Evolutionary conservation across 129 eudicot species (phyloP), one percentile per base, ranked within the genome.

Genomic region (sunflower (Helianthus annuus)): DNA sequence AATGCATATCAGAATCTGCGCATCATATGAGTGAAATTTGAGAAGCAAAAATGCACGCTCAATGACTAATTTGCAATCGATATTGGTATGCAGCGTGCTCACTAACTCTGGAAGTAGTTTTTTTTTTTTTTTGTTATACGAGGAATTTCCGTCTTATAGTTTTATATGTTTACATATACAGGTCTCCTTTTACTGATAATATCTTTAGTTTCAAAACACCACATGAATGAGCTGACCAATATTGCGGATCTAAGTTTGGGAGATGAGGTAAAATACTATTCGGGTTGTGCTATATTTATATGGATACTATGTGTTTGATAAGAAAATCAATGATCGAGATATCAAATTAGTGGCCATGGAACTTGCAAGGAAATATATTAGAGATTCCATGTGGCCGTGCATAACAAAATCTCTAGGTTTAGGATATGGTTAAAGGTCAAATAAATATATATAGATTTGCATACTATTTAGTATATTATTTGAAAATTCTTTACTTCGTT

Each of bases 31-130:
- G 73, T 66, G 66, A 58, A 57, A 52, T 51, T 13, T 40, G 38
- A 69, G 42, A 62, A 58, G 69, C 27, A 15, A 48, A 68, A 48
- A 1, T 64, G 64, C 44, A 63, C 15, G 19, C 73, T 75, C 67
- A 44, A 19, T 56, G 73, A 65, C 66, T 32, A 24, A 38, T 45
- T 76, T 61, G 45, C 60, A 15, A 29, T 45, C 44, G 60, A 57
- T 57, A 40, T 17, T 67, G 54, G 80, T 68, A 57, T 68, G 69
- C 44, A 42, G 74, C 58, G 46, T 68, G 69, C 44, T 13, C 11
- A 65, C 60, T 14, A 54, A 66, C 73, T 66, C 71, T 64, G 22
- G 15, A 46, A 64, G 5, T 51, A 9, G 39, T 38, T 63, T 14
- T 36, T 44, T 61, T 38, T 63, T 14, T 36, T 44, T 61, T 38